These are phyloP conservation scores for Dovyalis caffra DNA, from an alignment of 345 rosid species.

Conservation along the genomic window DNA sequence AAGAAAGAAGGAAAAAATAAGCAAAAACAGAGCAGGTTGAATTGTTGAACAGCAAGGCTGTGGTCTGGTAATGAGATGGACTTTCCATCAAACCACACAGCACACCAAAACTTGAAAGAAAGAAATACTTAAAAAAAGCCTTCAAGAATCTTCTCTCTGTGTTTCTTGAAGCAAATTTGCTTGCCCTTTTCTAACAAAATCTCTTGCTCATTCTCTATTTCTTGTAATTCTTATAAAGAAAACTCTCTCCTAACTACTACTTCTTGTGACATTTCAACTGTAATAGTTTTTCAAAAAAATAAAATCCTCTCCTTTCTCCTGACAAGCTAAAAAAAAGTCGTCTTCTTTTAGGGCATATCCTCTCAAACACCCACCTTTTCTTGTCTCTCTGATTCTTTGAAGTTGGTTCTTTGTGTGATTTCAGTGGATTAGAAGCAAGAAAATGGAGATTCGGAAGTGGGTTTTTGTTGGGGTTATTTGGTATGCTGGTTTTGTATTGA, in stretches of 20 bases:
- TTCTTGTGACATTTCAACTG: constrained; percentile 42
- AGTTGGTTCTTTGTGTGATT: constrained; percentile 14
- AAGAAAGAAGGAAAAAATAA: background rate
- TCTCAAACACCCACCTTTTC: background rate
- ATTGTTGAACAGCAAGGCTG: constrained; percentile 5
- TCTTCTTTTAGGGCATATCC: constrained; percentile 6
- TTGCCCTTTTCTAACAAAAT: constrained; percentile 19
- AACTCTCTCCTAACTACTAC: constrained; percentile 40
- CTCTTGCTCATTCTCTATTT: constrained; percentile 13
- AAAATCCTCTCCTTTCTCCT: background rate
- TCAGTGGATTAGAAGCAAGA: constrained; percentile 3
- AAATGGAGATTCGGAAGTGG: constrained; percentile 57
- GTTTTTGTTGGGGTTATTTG: constrained; percentile 44
- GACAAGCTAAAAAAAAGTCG: background rate
- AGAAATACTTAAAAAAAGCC: too few species aligned
- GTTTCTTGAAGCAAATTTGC: constrained; percentile 28
- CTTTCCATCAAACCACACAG: constrained; percentile 12
- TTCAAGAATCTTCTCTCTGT: background rate
- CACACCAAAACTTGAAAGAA: background rate
- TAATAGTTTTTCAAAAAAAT: background rate
- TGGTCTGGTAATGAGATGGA: constrained; percentile 29
- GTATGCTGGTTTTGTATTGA: constrained; percentile 31
- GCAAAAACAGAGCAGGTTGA: constrained; percentile 13
- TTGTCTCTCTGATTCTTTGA: background rate
- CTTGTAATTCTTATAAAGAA: constrained; percentile 17